Evolutionary conservation across 2,329 filamentous ascomycete species (phyloP).

Genomic region (Podosphaera xanthii): DNA sequence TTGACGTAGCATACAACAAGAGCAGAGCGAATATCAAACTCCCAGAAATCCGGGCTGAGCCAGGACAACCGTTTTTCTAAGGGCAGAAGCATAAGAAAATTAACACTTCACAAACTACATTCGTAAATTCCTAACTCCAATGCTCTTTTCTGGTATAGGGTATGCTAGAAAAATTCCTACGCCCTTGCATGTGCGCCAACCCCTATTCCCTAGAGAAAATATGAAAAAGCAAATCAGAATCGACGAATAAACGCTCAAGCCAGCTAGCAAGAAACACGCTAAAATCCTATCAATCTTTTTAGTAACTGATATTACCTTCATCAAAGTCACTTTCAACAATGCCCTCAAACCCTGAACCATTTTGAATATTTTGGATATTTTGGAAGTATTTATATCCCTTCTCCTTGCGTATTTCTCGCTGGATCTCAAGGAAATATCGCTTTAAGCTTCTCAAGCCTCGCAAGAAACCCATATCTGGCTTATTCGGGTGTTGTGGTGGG

Average conservation of each 20-base stretch:
- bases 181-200: neutral
- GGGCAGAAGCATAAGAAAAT: too few relatives aligned
- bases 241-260: neutral
- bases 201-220: neutral
- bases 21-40: too few relatives aligned
- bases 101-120: too few relatives aligned
- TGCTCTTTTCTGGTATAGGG: too few relatives aligned
- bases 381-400: conserved; percentile 6
- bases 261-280: neutral
- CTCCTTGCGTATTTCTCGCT: conserved; percentile 41
- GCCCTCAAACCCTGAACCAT: conserved; percentile 1
- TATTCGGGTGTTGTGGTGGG: conserved; percentile 57
- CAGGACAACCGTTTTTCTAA: too few relatives aligned
- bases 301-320: conserved; percentile 13
- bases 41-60: too few relatives aligned
- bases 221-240: too few relatives aligned
- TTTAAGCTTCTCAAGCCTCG: conserved; percentile 59
- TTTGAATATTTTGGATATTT: conserved; percentile 3
- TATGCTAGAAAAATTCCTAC: too few relatives aligned
- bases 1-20: too few relatives aligned
- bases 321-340: conserved; percentile 3
- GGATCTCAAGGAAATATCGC: conserved; percentile 70
- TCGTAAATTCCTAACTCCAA: too few relatives aligned
- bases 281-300: neutral
- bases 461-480: conserved; percentile 74